Conservation (phyloP, 345 rosid species). For the Syzygium oleosum region DNA sequence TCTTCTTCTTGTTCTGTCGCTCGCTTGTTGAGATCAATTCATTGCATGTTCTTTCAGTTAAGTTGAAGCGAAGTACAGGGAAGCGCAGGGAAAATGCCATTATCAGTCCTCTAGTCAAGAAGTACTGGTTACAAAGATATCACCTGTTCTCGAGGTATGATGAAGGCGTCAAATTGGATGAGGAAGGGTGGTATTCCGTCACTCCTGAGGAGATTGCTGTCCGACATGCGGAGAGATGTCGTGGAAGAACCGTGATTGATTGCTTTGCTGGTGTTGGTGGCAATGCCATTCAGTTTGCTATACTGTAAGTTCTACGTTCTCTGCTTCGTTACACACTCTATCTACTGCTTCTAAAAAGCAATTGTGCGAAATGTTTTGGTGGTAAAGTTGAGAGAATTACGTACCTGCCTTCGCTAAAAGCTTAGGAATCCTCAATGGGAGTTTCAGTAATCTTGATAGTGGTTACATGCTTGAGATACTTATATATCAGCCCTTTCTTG, state of each 20-base stretch:
- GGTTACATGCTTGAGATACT: neutral
- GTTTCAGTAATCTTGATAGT: neutral
- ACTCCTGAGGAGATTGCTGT: constrained; percentile 40
- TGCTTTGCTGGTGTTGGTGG: constrained; percentile 46
- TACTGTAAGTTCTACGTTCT: constrained; percentile 7
- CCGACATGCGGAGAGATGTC: constrained; percentile 31
- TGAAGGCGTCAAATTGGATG: constrained; percentile 34
- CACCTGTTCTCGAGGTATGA: constrained; percentile 34
- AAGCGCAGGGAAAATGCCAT: neutral
- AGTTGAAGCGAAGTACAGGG: neutral
- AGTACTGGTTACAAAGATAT: constrained; percentile 41
- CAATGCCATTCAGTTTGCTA: constrained; percentile 45
- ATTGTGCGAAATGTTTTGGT: neutral
- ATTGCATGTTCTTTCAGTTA: neutral
- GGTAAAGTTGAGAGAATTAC: neutral
- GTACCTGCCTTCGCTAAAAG: neutral
- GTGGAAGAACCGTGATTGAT: constrained; percentile 29
- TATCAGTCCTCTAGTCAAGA: constrained; percentile 7
- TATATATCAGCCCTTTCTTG: neutral
- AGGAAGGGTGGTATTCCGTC: constrained; percentile 46
- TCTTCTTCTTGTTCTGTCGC: neutral
- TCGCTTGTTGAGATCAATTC: neutral
- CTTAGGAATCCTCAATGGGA: neutral
- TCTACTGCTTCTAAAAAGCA: neutral
- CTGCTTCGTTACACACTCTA: neutral